Conservation (phyloP, 257 asterid species). For the Coffea canephora region DNA sequence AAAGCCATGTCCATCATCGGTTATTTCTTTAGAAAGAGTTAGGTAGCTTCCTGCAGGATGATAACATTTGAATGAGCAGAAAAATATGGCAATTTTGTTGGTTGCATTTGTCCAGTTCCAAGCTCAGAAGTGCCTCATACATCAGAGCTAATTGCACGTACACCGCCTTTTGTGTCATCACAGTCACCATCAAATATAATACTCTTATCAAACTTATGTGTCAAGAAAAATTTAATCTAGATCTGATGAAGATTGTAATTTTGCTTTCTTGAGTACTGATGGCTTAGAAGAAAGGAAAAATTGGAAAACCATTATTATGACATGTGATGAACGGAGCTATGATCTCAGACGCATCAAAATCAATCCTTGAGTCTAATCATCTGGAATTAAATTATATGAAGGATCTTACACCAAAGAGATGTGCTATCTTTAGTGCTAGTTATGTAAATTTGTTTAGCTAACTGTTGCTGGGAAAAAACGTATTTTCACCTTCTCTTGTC, state of each 20-base stretch:
- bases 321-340: constrained; percentile 28
- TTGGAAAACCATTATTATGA: constrained; percentile 6
- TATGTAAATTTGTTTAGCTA: background rate
- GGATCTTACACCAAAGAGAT: background rate
- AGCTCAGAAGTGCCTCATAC: constrained; percentile 8
- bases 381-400: background rate
- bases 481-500: constrained; percentile 12
- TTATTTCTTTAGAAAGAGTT: constrained; percentile 18
- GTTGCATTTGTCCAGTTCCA: constrained; percentile 25
- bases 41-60: constrained; percentile 27
- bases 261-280: constrained; percentile 19
- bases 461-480: background rate
- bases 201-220: constrained; percentile 7
- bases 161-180: constrained; percentile 2
- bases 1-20: no score
- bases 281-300: background rate
- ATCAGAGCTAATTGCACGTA: constrained; percentile 9
- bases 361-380: constrained; percentile 25
- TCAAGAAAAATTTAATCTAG: background rate
- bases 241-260: constrained; percentile 10
- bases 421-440: background rate
- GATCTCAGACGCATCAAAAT: constrained; percentile 79
- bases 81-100: constrained; percentile 30
- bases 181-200: constrained; percentile 10
- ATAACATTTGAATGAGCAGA: background rate